phyloP scores from a whole-genome alignment of 116 monocot genomes.

The Trichopus zeylanicus region DNA sequence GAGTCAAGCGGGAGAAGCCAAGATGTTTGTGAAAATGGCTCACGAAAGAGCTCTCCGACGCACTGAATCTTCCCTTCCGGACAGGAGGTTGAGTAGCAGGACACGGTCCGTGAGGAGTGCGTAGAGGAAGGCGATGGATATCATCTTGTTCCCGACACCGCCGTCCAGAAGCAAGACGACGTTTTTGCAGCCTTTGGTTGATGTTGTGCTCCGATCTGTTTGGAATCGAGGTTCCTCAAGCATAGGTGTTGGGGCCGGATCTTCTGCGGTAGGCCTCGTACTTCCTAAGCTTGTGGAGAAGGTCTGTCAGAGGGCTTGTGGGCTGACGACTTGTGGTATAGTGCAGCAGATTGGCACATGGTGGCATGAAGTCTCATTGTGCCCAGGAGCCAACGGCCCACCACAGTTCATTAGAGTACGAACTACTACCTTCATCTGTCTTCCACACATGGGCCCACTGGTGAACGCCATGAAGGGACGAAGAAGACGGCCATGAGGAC shows the following conservation, averaged over 20 bases:
- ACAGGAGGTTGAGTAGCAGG: conserved; percentile 29
- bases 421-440: no score
- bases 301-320: conserved; percentile 35
- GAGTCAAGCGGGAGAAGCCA: conserved; percentile 39
- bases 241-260: conserved; percentile 42
- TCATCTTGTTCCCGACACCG: conserved; percentile 54
- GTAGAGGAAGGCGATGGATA: conserved; percentile 42
- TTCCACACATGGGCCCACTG: no score
- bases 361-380: conserved; percentile 45
- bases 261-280: conserved; percentile 45
- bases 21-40: conserved; percentile 38
- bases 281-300: conserved; percentile 32
- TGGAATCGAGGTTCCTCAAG: conserved; percentile 23
- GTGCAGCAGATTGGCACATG: conserved; percentile 28
- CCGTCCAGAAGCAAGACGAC: conserved; percentile 21
- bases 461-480: no score
- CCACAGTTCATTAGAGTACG: no score
- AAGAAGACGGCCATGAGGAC: no score
- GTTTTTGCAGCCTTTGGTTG: conserved; percentile 38
- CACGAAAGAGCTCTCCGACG: conserved; percentile 43
- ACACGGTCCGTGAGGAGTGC: conserved; percentile 43
- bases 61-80: conserved; percentile 11
- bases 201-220: background rate
- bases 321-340: conserved; percentile 33
- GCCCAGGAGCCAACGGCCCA: conserved; percentile 30